These are phyloP conservation scores for Amanita rubescens DNA, from an alignment of 768 basidiomycete species.

Conservation along the genomic window DNA sequence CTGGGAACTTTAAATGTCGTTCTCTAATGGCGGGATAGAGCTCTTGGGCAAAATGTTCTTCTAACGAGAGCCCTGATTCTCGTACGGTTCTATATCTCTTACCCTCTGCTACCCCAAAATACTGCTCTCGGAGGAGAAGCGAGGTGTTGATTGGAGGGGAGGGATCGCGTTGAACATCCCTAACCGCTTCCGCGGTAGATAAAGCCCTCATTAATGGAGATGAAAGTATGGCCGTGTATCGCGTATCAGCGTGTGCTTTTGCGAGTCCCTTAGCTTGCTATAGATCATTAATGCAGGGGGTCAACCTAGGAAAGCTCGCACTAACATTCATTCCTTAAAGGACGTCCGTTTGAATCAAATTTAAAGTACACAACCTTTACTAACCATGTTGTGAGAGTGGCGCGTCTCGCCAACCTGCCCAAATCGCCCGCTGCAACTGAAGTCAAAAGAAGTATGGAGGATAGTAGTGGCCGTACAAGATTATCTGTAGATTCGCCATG, in stretches of 20 bases:
- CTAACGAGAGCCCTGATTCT: conserved; percentile 24
- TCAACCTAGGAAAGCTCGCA: background rate
- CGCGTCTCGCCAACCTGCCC: conserved; percentile 76
- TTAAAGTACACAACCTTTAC: conserved; percentile 5
- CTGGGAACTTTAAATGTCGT: conserved; percentile 51
- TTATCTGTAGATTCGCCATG: conserved; percentile 80
- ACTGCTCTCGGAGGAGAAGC: conserved; percentile 54
- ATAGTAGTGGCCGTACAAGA: conserved; percentile 34
- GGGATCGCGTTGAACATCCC: conserved; percentile 37
- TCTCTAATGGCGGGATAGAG: conserved; percentile 43
- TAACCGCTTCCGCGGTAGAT: conserved; percentile 52
- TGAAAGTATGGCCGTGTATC: conserved; percentile 51
- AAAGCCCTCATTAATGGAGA: conserved; percentile 62
- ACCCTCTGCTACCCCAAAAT: conserved; percentile 68
- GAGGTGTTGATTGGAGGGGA: conserved; percentile 42
- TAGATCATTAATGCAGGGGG: background rate
- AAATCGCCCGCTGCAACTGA: conserved; percentile 32
- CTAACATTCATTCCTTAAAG: conserved; percentile 48
- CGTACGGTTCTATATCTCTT: conserved; percentile 34
- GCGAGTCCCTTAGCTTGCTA: conserved; percentile 65
- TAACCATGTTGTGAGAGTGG: conserved; percentile 69
- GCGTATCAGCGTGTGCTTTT: conserved; percentile 37
- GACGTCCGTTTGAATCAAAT: background rate
- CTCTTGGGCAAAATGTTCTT: conserved; percentile 44
- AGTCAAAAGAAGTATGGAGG: background rate